Evolutionary conservation across 129 eudicot species (phyloP).

Genomic region (Artemisia tridentata): DNA sequence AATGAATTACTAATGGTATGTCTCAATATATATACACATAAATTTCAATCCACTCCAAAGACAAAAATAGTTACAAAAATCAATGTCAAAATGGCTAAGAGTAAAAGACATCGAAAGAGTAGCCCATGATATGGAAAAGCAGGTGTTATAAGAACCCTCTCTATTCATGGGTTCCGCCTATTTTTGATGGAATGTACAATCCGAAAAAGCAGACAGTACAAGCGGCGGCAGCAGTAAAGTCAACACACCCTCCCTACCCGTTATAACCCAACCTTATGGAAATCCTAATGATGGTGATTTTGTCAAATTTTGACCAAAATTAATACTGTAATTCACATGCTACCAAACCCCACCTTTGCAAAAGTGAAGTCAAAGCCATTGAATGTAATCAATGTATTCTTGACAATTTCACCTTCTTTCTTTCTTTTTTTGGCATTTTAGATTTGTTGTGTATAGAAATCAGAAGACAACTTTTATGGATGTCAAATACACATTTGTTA

Average conservation of each 20-base stretch:
- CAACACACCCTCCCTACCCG: too few relatives aligned
- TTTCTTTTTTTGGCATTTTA: neutral
- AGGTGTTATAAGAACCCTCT: too few relatives aligned
- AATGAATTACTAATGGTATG: too few relatives aligned
- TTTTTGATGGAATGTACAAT: too few relatives aligned
- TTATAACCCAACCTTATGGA: too few relatives aligned
- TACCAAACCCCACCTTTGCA: slow-evolving; percentile 12
- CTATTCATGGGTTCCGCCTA: too few relatives aligned
- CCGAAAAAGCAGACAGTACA: too few relatives aligned
- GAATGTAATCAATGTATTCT: slow-evolving; percentile 11
- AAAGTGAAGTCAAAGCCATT: slow-evolving; percentile 24
- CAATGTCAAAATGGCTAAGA: neutral
- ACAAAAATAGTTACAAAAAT: neutral
- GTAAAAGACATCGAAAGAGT: slow-evolving; percentile 4
- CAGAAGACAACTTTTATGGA: too few relatives aligned
- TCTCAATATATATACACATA: too few relatives aligned
- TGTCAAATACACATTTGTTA: too few relatives aligned
- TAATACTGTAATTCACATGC: neutral
- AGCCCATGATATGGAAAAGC: slow-evolving; percentile 1
- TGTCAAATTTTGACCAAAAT: slow-evolving; percentile 17
- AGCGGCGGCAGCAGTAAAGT: too few relatives aligned
- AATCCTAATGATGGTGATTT: slow-evolving; percentile 19
- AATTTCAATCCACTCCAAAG: neutral
- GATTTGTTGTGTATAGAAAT: too few relatives aligned
- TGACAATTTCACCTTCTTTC: neutral